These are phyloP conservation scores for Eucalyptus virginea DNA, from an alignment of 345 rosid species.

Conservation along the genomic window DNA sequence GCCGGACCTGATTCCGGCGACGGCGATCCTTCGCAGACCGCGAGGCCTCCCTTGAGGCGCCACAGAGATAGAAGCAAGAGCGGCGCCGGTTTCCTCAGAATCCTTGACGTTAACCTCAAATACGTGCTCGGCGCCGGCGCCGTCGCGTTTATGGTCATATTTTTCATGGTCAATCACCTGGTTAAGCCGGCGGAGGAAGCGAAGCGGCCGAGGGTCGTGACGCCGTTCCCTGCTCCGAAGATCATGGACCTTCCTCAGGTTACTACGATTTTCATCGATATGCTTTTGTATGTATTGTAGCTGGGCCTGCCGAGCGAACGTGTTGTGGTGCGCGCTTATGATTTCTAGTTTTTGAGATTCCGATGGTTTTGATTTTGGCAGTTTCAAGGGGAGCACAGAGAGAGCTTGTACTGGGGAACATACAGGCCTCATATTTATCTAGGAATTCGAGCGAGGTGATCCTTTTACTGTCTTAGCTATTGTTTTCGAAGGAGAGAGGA, in stretches of 20 bases:
- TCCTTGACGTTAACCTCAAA: slow-evolving; percentile 23
- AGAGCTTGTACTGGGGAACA: slow-evolving; percentile 94
- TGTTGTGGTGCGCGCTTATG: not conserved
- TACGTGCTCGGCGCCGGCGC: slow-evolving; percentile 21
- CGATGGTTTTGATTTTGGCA: slow-evolving; percentile 3
- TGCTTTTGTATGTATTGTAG: not conserved
- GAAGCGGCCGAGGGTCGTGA: slow-evolving; percentile 51
- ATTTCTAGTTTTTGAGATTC: not conserved
- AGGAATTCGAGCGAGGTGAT: slow-evolving; percentile 82
- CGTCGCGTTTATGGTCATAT: slow-evolving; percentile 13
- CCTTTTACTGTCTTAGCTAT: not conserved
- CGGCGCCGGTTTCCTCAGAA: slow-evolving; percentile 8
- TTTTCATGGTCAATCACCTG: slow-evolving; percentile 21
- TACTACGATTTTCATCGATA: not conserved
- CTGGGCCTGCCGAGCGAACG: not conserved
- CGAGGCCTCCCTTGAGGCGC: slow-evolving; percentile 5
- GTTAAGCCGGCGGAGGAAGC: slow-evolving; percentile 17
- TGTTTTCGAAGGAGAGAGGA: not conserved
- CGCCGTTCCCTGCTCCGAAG: slow-evolving; percentile 85
- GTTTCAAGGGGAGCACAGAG: slow-evolving; percentile 89
- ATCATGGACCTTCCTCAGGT: slow-evolving; percentile 69
- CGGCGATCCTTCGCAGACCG: slow-evolving; percentile 5
- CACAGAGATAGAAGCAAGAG: slow-evolving; percentile 11
- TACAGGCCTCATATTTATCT: slow-evolving; percentile 83
- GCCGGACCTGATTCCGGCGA: slow-evolving; percentile 15